These are phyloP conservation scores for Mycena capillaripes DNA, from an alignment of 768 basidiomycete species.

Conservation along the genomic window DNA sequence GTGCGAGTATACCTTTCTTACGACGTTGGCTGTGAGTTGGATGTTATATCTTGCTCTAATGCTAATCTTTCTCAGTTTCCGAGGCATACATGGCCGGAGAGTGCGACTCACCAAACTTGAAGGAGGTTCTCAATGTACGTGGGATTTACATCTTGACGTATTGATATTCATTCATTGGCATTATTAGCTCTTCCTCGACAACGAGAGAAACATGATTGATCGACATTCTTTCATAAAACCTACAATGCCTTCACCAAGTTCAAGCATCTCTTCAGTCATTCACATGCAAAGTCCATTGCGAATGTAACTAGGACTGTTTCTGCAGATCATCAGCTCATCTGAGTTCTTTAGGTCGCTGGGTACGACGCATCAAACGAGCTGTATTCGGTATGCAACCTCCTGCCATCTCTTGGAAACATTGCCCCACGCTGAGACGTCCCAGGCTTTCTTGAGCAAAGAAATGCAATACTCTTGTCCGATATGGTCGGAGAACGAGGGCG, in stretches of 20 bases:
- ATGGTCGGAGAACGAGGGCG: conserved; percentile 57
- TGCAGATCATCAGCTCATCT: too few relatives aligned
- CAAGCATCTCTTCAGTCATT: too few relatives aligned
- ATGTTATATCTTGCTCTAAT: too few relatives aligned
- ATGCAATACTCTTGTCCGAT: conserved; percentile 72
- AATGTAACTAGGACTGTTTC: too few relatives aligned
- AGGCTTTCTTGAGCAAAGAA: conserved; percentile 55
- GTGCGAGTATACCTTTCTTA: too few relatives aligned
- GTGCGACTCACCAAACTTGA: background rate
- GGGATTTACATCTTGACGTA: background rate
- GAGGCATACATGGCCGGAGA: conserved; percentile 9
- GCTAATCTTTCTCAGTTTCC: background rate
- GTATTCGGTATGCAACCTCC: background rate
- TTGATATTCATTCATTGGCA: background rate
- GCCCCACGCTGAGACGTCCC: too few relatives aligned
- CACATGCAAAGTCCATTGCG: too few relatives aligned
- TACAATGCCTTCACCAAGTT: too few relatives aligned
- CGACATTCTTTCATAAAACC: background rate
- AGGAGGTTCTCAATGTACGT: background rate
- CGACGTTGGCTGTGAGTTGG: too few relatives aligned
- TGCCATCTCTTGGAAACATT: background rate
- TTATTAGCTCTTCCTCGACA: background rate
- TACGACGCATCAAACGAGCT: background rate
- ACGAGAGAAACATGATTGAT: background rate
- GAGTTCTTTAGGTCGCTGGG: background rate